Evolutionary conservation across 768 basidiomycete genomes (phyloP), one percentile per base, ranked within the genome.

Genomic region (Trametes sanguinea): DNA sequence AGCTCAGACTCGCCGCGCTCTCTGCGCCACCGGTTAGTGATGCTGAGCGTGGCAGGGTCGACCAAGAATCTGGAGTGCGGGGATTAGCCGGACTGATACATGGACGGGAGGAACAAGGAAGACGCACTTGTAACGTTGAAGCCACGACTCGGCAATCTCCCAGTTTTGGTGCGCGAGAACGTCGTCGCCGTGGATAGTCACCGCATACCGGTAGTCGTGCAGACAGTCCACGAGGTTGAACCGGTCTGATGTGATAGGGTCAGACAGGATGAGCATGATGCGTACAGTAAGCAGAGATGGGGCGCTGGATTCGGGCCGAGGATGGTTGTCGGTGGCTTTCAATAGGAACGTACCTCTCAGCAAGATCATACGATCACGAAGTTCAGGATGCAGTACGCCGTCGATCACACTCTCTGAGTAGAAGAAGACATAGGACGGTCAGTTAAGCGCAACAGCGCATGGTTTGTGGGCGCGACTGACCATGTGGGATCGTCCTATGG

Each of bases 291-390:
- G 22, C 22, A 22, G 22, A 22, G 22, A 22, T 22, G 22, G 22
- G 22, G 22, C 22, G 22, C 22, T 22, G 22, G 22, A 22, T 22
- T 22, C 22, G 22, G 22, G 11, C 46, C 62, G 27, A 47, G 69
- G 56, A 22, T 22, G 35, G 35, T 11, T 6, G 6, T 37, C 11
- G 35, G 35, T 37, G 35, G 35, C 35, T 37, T 37, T 37, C 35
- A 11, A 6, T 37, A 37, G 6, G 51, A 17, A 73, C 79, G 54
- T 71, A 89, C 94, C 90, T 78, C 93, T 83, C 37, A 94, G 76
- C 16, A 96, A 79, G 67, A 98, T 97, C 82, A 96, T 89, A 37
- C 93, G 84, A 68, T 97, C 95, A 39, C 95, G 84, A 58, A 98
- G 78, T 68, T 94, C 90, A 50, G 95, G 91, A 75, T 95, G 92